A percentile compares a stretch with the other conserved stretches of the same genome.
phyloP scores from a whole-genome alignment of 1,139 yeast species.

The Pichia sp. region DNA sequence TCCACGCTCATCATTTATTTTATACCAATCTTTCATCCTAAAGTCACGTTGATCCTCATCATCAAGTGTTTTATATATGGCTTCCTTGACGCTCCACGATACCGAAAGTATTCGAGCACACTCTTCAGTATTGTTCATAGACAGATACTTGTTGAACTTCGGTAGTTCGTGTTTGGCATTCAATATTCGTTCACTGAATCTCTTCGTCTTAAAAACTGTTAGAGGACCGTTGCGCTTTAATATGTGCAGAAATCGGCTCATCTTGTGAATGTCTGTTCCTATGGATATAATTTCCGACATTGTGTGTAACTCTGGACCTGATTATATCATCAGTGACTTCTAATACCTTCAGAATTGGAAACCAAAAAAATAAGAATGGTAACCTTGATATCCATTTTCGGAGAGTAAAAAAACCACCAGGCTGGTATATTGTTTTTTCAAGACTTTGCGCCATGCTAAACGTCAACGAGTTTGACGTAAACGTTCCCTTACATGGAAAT shows the following conservation, averaged over 20 bases:
- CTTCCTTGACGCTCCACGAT: constrained; percentile 75
- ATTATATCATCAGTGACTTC: background rate
- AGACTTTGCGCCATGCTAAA: background rate
- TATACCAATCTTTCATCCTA: constrained; percentile 60
- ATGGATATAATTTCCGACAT: constrained; percentile 40
- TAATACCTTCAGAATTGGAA: background rate
- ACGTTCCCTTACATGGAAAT: background rate
- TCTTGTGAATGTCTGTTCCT: constrained; percentile 59
- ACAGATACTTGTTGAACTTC: constrained; percentile 29
- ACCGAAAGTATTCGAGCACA: constrained; percentile 41
- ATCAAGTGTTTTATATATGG: constrained; percentile 60
- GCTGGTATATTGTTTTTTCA: background rate
- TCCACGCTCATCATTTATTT: constrained; percentile 35
- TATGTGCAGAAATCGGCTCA: constrained; percentile 46
- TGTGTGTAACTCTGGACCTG: background rate
- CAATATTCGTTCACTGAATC: constrained; percentile 48
- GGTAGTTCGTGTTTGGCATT: constrained; percentile 48
- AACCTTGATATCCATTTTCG: constrained; percentile 28
- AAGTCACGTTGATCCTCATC: constrained; percentile 46
- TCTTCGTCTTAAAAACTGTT: constrained; percentile 31
- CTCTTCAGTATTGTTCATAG: constrained; percentile 24
- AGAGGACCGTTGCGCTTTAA: constrained; percentile 34
- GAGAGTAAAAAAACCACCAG: background rate
- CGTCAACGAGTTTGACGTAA: background rate
- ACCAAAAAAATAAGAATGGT: background rate